Evolutionary conservation across 2,329 filamentous ascomycete species (phyloP).

Genomic region (Claviceps cyperi): DNA sequence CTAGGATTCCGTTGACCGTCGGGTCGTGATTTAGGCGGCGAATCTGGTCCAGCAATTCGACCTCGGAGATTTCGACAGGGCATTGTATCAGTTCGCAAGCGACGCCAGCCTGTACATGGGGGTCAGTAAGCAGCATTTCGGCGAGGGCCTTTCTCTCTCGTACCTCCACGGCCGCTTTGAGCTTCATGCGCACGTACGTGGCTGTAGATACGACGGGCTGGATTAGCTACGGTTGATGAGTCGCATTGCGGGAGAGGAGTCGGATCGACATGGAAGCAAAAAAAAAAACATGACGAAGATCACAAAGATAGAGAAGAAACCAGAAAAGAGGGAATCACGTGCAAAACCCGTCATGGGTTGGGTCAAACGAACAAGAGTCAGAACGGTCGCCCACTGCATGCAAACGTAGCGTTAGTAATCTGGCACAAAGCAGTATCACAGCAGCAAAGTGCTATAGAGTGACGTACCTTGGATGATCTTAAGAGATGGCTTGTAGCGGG

Average conservation of each 20-base stretch:
- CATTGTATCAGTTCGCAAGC: conserved; percentile 75
- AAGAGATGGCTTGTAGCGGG: conserved; percentile 75
- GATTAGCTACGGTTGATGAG: background rate
- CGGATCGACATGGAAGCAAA: background rate
- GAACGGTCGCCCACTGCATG: conserved; percentile 70
- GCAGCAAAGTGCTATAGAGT: conserved; percentile 1
- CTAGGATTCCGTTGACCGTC: conserved; percentile 76
- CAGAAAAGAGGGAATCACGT: background rate
- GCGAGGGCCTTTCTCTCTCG: conserved; percentile 5
- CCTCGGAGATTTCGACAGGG: conserved; percentile 65
- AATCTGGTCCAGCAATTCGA: conserved; percentile 75
- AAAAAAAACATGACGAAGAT: too few species aligned
- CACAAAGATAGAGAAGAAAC: background rate
- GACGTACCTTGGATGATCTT: conserved; percentile 83
- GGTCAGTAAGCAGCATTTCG: background rate
- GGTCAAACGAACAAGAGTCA: conserved; percentile 55
- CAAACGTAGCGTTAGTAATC: conserved; percentile 10
- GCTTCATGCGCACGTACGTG: conserved; percentile 99
- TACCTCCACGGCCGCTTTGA: conserved; percentile 91
- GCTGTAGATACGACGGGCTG: conserved; percentile 34
- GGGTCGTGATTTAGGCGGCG: conserved; percentile 74
- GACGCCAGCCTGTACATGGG: conserved; percentile 62
- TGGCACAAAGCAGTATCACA: conserved; percentile 4
- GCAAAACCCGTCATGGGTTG: background rate
- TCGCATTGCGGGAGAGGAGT: conserved; percentile 6